These are phyloP conservation scores for Leptographium procerum DNA, from an alignment of 2,329 filamentous ascomycete species.

Conservation along the genomic window DNA sequence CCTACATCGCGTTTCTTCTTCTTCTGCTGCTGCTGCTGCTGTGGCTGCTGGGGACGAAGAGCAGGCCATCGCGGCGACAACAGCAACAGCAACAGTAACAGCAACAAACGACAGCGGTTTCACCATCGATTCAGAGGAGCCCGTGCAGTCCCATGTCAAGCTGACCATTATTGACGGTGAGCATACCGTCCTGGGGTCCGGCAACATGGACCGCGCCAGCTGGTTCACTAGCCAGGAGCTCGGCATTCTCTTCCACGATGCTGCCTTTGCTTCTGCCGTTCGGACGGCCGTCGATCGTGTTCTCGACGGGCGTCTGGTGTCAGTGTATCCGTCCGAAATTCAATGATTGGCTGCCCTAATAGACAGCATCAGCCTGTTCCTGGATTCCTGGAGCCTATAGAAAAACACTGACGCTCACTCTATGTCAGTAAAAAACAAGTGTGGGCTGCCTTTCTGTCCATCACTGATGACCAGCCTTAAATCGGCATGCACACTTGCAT, in stretches of 20 bases:
- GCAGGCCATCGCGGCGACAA: neutral
- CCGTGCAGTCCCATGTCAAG: conserved; percentile 68
- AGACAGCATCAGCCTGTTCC: no score
- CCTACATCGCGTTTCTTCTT: neutral
- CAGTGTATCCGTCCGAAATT: conserved; percentile 12
- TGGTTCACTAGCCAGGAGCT: conserved; percentile 83
- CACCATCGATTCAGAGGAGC: conserved; percentile 34
- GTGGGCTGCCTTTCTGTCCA: no score
- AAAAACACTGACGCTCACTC: no score
- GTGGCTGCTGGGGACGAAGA: conserved; percentile 7
- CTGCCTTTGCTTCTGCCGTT: conserved; percentile 20
- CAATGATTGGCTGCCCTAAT: no score
- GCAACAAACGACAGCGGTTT: neutral
- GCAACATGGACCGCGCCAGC: conserved; percentile 75
- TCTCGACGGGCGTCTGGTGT: conserved; percentile 21
- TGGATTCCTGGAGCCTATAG: no score
- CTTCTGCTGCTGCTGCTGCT: neutral
- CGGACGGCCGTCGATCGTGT: conserved; percentile 20
- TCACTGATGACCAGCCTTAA: no score
- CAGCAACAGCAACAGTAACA: neutral
- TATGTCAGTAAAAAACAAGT: no score
- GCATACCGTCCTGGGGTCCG: conserved; percentile 61
- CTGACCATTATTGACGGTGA: conserved; percentile 60
- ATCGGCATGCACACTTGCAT: no score
- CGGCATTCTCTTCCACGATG: conserved; percentile 46